Evolutionary conservation across 108 stramenopile genomes (phyloP).

Genomic region (Cyclostephanos tholiformis): DNA sequence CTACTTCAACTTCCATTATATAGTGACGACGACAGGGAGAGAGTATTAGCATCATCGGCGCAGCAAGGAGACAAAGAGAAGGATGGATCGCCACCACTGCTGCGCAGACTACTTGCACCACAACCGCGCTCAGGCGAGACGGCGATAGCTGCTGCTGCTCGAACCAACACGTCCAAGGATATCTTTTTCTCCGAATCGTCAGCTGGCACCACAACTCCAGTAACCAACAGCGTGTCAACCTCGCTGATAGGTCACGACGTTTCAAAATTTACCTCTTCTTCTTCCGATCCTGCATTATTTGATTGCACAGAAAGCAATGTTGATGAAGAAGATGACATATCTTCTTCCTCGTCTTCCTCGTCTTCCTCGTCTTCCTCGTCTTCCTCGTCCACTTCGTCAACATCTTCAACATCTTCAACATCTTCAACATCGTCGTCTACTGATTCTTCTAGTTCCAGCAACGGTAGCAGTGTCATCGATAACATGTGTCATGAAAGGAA

Average conservation of each 20-base stretch:
- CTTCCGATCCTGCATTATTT: neutral
- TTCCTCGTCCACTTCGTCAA: neutral
- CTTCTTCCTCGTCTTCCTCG: constrained; percentile 3
- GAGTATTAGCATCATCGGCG: too few species aligned
- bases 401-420: neutral
- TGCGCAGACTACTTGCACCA: neutral
- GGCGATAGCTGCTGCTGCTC: neutral
- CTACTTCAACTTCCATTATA: too few species aligned
- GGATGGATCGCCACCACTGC: too few species aligned
- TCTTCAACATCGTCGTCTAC: constrained; percentile 8
- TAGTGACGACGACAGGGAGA: too few species aligned
- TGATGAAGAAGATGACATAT: constrained; percentile 2
- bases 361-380: constrained; percentile 5
- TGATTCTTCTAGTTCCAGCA: constrained; percentile 13
- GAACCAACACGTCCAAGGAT: neutral
- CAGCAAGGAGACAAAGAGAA: too few species aligned
- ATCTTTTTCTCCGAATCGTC: neutral
- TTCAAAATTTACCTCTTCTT: neutral
- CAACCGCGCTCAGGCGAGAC: neutral
- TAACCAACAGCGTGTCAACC: neutral
- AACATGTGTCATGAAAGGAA: neutral
- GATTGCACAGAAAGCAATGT: neutral
- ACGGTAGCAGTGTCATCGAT: neutral
- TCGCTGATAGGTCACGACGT: neutral
- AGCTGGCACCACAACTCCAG: neutral